Conservation (phyloP, 371 early-diverging fungal species). For the Choanephora cucurbitarum region DNA sequence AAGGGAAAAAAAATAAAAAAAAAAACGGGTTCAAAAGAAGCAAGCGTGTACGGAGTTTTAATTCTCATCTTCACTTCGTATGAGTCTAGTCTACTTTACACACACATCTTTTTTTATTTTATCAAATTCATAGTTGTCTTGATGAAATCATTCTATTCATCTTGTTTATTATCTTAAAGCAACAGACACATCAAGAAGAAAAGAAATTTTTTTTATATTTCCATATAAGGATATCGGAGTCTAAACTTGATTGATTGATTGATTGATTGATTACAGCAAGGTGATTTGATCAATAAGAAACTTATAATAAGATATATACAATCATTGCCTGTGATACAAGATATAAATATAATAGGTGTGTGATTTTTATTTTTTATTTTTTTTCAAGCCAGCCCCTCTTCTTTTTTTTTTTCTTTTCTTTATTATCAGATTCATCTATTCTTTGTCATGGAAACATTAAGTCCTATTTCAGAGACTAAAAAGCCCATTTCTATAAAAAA, state of each 20-base stretch:
- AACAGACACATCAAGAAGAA: too few relatives aligned
- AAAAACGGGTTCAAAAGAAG: too few relatives aligned
- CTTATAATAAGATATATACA: conserved; percentile 11
- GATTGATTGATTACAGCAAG: background rate
- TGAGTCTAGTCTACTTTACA: too few relatives aligned
- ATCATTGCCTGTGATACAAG: conserved; percentile 1
- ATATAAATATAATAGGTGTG: background rate
- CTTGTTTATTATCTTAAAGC: too few relatives aligned
- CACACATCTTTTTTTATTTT: too few relatives aligned
- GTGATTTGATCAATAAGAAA: background rate
- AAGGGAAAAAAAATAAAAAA: too few relatives aligned
- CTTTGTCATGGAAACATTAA: conserved; percentile 18
- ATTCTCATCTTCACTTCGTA: too few relatives aligned
- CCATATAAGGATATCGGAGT: background rate
- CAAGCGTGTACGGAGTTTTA: too few relatives aligned
- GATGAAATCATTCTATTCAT: too few relatives aligned
- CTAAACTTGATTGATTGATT: conserved; percentile 2
- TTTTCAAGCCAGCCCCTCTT: background rate
- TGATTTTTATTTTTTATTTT: too few relatives aligned
- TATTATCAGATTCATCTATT: background rate
- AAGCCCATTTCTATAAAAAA: conserved; percentile 11
- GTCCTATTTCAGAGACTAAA: background rate
- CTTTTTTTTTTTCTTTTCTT: conserved; percentile 8
- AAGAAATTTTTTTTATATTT: too few relatives aligned
- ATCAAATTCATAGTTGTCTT: too few relatives aligned